Conservation (phyloP, 805 yeast species). For the Dipodascopsis uninucleata region DNA sequence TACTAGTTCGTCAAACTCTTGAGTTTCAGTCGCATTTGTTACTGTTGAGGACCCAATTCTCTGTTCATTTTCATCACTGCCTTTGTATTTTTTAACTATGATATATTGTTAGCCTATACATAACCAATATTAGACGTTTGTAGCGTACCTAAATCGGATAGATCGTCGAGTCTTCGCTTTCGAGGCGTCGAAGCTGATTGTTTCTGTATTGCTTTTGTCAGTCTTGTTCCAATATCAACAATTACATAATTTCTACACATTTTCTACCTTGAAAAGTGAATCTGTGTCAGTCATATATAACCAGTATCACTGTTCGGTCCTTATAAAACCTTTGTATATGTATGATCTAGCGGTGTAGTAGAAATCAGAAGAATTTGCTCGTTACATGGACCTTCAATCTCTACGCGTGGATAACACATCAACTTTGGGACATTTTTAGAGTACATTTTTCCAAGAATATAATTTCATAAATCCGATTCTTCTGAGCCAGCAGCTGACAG, state of each 20-base stretch:
- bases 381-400: too few relatives aligned
- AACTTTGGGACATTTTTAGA: too few relatives aligned
- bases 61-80: slow-evolving; percentile 1
- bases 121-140: neutral
- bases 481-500: too few relatives aligned
- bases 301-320: too few relatives aligned
- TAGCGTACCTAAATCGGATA: slow-evolving; percentile 9
- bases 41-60: neutral
- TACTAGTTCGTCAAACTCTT: slow-evolving; percentile 1
- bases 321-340: too few relatives aligned
- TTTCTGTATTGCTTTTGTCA: neutral
- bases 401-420: too few relatives aligned
- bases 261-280: slow-evolving; percentile 17
- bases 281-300: slow-evolving; percentile 16
- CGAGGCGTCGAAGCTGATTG: slow-evolving; percentile 5
- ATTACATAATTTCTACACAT: neutral
- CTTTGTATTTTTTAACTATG: slow-evolving; percentile 9
- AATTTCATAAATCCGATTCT: too few relatives aligned
- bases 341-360: too few relatives aligned
- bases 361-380: too few relatives aligned
- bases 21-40: slow-evolving; percentile 1
- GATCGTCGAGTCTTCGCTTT: slow-evolving; percentile 15
- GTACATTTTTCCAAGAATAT: too few relatives aligned
- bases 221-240: too few relatives aligned
- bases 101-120: neutral